Conservation (phyloP, 192 early-diverging fungal genomes). For the Backusella morwellensis region DNA sequence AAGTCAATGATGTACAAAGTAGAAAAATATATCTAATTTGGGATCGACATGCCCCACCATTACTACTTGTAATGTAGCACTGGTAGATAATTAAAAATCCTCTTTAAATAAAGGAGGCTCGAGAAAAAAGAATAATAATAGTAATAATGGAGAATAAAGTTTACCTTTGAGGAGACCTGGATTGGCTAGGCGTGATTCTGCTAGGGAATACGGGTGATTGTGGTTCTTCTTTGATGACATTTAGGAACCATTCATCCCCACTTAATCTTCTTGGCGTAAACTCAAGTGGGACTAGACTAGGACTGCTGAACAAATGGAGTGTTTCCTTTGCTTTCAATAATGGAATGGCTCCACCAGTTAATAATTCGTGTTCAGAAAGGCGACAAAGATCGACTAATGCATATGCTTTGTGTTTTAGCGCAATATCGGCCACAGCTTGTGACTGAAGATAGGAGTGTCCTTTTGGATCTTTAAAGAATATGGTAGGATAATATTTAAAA, state of each 20-base stretch:
- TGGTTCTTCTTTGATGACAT: not conserved
- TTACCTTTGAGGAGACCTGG: slow-evolving; percentile 5
- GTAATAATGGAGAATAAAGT: not conserved
- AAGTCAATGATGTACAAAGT: slow-evolving; percentile 13
- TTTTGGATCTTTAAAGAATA: slow-evolving; percentile 18
- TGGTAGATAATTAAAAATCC: slow-evolving; percentile 8
- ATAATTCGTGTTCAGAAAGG: slow-evolving; percentile 17
- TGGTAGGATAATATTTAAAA: not conserved
- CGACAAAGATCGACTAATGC: slow-evolving; percentile 30
- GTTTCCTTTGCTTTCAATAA: slow-evolving; percentile 21
- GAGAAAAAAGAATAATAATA: not conserved
- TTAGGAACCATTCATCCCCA: slow-evolving; percentile 10
- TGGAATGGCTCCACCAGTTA: slow-evolving; percentile 20
- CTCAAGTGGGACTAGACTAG: not conserved
- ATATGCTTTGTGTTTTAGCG: slow-evolving; percentile 12
- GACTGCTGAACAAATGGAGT: not conserved
- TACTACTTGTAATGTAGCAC: slow-evolving; percentile 13
- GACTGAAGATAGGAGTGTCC: slow-evolving; percentile 26
- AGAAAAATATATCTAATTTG: slow-evolving; percentile 10
- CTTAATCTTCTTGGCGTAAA: not conserved
- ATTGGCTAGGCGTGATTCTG: not conserved
- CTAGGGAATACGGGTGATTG: not conserved
- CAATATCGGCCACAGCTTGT: slow-evolving; percentile 22
- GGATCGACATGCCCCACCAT: slow-evolving; percentile 6
- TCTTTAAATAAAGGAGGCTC: slow-evolving; percentile 1